Percentiles rank a stretch among this genome's conserved stretches.
phyloP scores from a whole-genome alignment of 495 filamentous ascomycete genomes.

The Tuber magnatum region DNA sequence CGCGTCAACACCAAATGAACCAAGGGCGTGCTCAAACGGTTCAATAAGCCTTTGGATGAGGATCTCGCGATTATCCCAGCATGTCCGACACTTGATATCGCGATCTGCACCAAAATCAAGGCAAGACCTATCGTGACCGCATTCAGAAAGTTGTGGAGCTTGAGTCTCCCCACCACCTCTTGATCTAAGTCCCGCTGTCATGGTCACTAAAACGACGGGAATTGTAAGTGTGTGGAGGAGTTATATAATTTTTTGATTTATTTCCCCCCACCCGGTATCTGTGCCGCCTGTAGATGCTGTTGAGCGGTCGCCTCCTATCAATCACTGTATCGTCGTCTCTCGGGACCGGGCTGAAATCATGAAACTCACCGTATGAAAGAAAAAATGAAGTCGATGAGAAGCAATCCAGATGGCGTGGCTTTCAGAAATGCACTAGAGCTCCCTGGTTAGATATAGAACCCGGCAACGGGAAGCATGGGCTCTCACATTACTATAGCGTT shows the following conservation, averaged over 20 bases:
- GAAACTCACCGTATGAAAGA: constrained; percentile 2
- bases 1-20: constrained; percentile 27
- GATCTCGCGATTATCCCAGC: constrained; percentile 38
- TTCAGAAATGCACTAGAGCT: neutral
- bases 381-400: constrained; percentile 1
- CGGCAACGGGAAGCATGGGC: neutral
- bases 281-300: neutral
- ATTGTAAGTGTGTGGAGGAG: neutral
- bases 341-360: neutral
- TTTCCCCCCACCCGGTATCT: neutral
- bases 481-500: neutral
- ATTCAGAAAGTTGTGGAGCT: constrained; percentile 32
- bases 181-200: neutral
- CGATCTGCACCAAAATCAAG: constrained; percentile 31
- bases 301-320: neutral
- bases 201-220: neutral
- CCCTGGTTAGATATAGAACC: constrained; percentile 1
- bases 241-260: neutral
- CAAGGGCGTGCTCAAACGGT: constrained; percentile 35
- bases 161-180: constrained; percentile 8
- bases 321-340: neutral
- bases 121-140: constrained; percentile 33
- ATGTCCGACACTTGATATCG: constrained; percentile 33
- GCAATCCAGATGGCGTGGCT: neutral
- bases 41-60: constrained; percentile 38